These are phyloP conservation scores for Monosporozyma servazzii DNA, from an alignment of 805 yeast species.

Conservation along the genomic window DNA sequence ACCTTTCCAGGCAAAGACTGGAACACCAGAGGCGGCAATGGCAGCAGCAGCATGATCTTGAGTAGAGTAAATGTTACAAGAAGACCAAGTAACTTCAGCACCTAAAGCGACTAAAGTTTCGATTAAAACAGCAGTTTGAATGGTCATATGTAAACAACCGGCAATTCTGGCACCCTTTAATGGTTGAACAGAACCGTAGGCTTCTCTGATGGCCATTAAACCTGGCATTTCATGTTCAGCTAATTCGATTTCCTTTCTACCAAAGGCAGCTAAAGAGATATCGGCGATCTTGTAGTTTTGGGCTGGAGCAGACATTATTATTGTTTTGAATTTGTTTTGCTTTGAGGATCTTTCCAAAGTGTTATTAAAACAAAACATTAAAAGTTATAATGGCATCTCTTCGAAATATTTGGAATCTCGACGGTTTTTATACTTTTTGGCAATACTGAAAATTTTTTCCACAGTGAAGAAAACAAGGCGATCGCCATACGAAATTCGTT, in stretches of 20 bases:
- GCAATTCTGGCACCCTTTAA: slow-evolving; percentile 98
- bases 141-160: slow-evolving; percentile 99
- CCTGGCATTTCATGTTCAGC: slow-evolving; percentile 99
- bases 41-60: slow-evolving; percentile 99
- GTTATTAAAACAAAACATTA: not conserved
- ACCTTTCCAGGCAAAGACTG: slow-evolving; percentile 99
- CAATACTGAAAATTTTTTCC: not conserved
- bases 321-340: not conserved
- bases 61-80: slow-evolving; percentile 98
- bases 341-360: not conserved
- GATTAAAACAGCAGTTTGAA: slow-evolving; percentile 97
- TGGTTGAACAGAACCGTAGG: slow-evolving; percentile 88
- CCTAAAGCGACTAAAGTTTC: slow-evolving; percentile 96
- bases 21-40: slow-evolving; percentile 98
- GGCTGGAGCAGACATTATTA: slow-evolving; percentile 48
- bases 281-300: slow-evolving; percentile 91
- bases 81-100: slow-evolving; percentile 99
- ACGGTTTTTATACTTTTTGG: not conserved
- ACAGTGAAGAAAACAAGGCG: not conserved
- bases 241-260: slow-evolving; percentile 97
- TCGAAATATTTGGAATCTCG: not conserved
- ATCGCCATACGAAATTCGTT: not conserved
- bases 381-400: not conserved
- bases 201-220: slow-evolving; percentile 91
- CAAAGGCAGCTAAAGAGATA: slow-evolving; percentile 97